Evolutionary conservation across 306 rosid genomes (phyloP), one percentile per base, ranked within the genome.

Genomic region (Casuarina cunninghamiana): DNA sequence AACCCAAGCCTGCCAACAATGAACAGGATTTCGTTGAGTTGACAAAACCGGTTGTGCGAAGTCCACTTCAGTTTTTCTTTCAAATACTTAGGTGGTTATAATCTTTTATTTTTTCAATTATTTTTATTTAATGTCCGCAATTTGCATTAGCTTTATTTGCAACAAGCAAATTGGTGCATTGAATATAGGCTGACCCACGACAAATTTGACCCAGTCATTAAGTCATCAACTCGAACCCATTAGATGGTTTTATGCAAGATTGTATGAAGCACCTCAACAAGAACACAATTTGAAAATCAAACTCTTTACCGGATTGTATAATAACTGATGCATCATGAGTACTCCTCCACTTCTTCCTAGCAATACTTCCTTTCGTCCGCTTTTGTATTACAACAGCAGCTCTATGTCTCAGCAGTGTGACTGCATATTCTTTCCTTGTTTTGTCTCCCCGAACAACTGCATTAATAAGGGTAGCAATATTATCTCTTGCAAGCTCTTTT

Each of bases 381-480:
- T 82, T 96, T 69, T 96, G 99, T 86, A 96, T 87, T 61, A 78
- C 44, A 73, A 90, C 75, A 43, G 96, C 94, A 65, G 98, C 97
- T 84, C 84, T 89, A 76, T 91, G 84, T 86, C 89, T 93, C 87
- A 71, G 87, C 71, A 93, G 74, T 73, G 73, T 84, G 79, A 83
- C 71, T 77, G 83, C 87, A 84, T 86, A 96, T 62, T 78, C 90
- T 77, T 83, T 91, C 84, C 99, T 90, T 45, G 79, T 87, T 77
- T 90, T 90, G 61, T 88, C 88, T 77, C 93, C 97, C 80, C 96
- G 89, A 75, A 90, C 77, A 83, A 91, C 98, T 96, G 88, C 86
- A 90, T 53, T 62, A 85, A 84, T 63, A 72, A 62, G 72, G 69
- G 21, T n/a, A 46, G 77, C 65, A 72, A 26, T 60, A 51, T 32